Percentiles rank a stretch among this genome's conserved stretches.
Evolutionary conservation across 2,329 filamentous ascomycete genomes (phyloP).

Genomic region (Coniochaeta hoffmannii): DNA sequence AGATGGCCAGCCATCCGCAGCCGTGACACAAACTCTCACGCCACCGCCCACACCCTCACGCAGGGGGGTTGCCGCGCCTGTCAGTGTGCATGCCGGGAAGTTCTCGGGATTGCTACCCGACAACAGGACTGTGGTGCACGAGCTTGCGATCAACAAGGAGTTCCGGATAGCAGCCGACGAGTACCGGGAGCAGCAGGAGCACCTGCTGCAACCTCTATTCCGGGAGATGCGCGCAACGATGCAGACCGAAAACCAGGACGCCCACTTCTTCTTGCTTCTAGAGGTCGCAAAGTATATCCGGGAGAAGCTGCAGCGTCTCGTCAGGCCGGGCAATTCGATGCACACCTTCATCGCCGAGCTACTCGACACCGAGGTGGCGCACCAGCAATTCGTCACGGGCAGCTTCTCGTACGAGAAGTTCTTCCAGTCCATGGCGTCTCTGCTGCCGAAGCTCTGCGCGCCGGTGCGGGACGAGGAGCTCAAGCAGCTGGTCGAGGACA

Average conservation of each 20-base stretch:
- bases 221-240: slow-evolving; percentile 57
- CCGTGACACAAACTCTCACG: slow-evolving; percentile 41
- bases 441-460: slow-evolving; percentile 73
- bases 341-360: slow-evolving; percentile 68
- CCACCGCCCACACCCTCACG: slow-evolving; percentile 43
- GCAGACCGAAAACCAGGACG: slow-evolving; percentile 55
- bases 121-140: slow-evolving; percentile 70
- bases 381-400: slow-evolving; percentile 60
- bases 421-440: slow-evolving; percentile 66
- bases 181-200: slow-evolving; percentile 48
- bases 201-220: slow-evolving; percentile 41
- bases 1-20: slow-evolving; percentile 24
- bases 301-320: slow-evolving; percentile 63
- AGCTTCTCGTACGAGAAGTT: slow-evolving; percentile 77
- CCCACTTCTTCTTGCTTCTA: slow-evolving; percentile 60
- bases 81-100: slow-evolving; percentile 13
- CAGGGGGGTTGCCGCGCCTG: slow-evolving; percentile 23
- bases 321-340: slow-evolving; percentile 66
- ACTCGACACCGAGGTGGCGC: slow-evolving; percentile 64
- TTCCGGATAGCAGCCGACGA: slow-evolving; percentile 62
- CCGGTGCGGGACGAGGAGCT: slow-evolving; percentile 74
- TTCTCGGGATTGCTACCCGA: slow-evolving; percentile 53
- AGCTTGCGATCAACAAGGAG: slow-evolving; percentile 71
- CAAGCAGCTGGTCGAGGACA: slow-evolving; percentile 57
- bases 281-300: slow-evolving; percentile 64